A percentile compares a stretch with the other conserved stretches of the same genome.
Evolutionary conservation across 495 filamentous ascomycete species (phyloP).

Genomic region (Aspergillus affinis): DNA sequence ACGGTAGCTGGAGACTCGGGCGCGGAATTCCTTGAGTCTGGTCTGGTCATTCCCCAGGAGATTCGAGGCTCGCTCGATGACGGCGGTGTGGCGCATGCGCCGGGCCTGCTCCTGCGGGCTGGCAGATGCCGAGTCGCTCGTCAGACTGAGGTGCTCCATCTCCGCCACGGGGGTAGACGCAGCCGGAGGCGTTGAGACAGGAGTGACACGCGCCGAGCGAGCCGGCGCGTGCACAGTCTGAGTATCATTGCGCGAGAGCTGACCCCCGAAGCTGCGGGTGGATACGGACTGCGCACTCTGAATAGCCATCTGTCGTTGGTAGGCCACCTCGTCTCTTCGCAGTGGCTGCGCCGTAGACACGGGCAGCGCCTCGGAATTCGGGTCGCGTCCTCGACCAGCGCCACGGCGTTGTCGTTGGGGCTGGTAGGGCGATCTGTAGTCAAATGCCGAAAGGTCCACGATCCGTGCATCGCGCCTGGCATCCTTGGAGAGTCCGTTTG

Average conservation of each 20-base stretch:
- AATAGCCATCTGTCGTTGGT: slow-evolving; percentile 89
- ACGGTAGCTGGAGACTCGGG: slow-evolving; percentile 72
- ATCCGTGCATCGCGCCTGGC: slow-evolving; percentile 78
- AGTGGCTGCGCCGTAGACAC: slow-evolving; percentile 78
- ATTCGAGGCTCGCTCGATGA: slow-evolving; percentile 79
- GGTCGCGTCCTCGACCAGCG: slow-evolving; percentile 67
- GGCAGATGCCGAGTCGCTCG: slow-evolving; percentile 34
- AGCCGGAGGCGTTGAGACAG: slow-evolving; percentile 40
- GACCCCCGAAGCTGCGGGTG: slow-evolving; percentile 77
- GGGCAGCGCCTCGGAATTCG: slow-evolving; percentile 77
- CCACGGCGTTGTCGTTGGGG: slow-evolving; percentile 59
- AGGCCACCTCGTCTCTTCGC: slow-evolving; percentile 84
- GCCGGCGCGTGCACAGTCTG: slow-evolving; percentile 44
- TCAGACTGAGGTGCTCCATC: slow-evolving; percentile 38
- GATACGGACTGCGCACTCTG: slow-evolving; percentile 79
- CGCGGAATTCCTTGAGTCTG: slow-evolving; percentile 76
- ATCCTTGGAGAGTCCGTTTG: slow-evolving; percentile 76
- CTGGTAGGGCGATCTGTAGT: slow-evolving; percentile 72
- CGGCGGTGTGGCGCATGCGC: slow-evolving; percentile 66
- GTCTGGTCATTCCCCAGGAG: slow-evolving; percentile 70
- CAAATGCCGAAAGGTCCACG: slow-evolving; percentile 85
- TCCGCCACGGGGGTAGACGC: slow-evolving; percentile 43
- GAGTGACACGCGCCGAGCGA: slow-evolving; percentile 38
- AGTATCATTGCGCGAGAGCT: slow-evolving; percentile 60
- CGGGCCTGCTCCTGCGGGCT: slow-evolving; percentile 78